These are phyloP conservation scores for Lycium ferocissimum DNA, from an alignment of 257 asterid species.

Conservation along the genomic window DNA sequence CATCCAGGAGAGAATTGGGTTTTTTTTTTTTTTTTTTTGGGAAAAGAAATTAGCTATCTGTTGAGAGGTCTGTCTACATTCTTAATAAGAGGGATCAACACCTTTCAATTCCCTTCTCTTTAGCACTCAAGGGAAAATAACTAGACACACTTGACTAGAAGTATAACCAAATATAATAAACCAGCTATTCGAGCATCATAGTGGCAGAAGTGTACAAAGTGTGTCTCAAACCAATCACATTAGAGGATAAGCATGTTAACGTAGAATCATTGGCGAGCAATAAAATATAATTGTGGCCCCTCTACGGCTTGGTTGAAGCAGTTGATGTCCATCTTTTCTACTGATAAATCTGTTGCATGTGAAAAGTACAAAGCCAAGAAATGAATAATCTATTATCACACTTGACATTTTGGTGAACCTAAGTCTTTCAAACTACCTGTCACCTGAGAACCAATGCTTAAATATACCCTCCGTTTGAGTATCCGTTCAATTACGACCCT, in stretches of 20 bases:
- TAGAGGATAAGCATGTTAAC: neutral
- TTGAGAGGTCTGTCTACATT: neutral
- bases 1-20: neutral
- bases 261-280: neutral
- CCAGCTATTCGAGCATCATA: neutral
- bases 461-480: neutral
- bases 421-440: neutral
- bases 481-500: neutral
- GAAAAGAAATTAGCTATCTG: neutral
- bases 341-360: slow-evolving; percentile 4
- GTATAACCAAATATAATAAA: neutral
- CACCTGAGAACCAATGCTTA: neutral
- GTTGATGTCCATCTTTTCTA: slow-evolving; percentile 2
- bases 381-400: neutral
- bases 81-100: neutral
- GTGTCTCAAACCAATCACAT: neutral
- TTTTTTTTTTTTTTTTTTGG: neutral
- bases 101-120: neutral
- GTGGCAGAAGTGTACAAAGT: neutral
- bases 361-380: neutral
- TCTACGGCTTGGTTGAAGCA: neutral
- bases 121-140: neutral
- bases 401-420: slow-evolving; percentile 4
- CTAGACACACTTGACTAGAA: neutral
- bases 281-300: neutral